A percentile compares a stretch with the other conserved stretches of the same genome.
phyloP scores from a whole-genome alignment of 2,329 filamentous ascomycete species.

The Immersiporthe knoxdaviesiana region DNA sequence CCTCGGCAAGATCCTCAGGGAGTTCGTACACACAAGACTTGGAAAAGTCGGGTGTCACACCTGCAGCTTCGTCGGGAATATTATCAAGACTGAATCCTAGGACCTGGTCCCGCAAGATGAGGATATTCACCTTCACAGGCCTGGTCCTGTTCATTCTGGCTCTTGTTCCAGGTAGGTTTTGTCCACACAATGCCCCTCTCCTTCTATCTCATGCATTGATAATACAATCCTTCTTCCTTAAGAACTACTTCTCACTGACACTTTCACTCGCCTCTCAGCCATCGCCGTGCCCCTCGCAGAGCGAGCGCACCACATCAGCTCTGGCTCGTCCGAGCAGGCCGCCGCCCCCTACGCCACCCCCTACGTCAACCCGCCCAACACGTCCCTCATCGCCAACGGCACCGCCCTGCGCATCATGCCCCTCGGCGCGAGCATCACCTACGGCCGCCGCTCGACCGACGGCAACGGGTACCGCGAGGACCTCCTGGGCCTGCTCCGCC shows the following conservation, averaged over 20 bases:
- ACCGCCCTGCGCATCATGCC: constrained; percentile 47
- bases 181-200: not conserved
- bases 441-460: constrained; percentile 41
- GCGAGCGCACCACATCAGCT: not conserved
- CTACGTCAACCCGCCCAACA: constrained; percentile 16
- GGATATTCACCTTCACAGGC: constrained; percentile 13
- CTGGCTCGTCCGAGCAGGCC: not conserved
- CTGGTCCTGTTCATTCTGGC: constrained; percentile 17
- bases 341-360: too few species aligned
- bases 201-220: not conserved
- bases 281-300: constrained; percentile 24
- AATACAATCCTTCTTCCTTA: not conserved
- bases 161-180: constrained; percentile 22
- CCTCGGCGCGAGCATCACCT: constrained; percentile 49
- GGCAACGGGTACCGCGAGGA: constrained; percentile 46
- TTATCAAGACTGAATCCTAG: constrained; percentile 18
- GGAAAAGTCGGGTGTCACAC: not conserved
- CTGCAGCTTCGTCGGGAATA: not conserved
- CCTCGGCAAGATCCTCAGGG: not conserved
- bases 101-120: constrained; percentile 27
- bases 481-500: constrained; percentile 39
- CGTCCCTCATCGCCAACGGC: constrained; percentile 29
- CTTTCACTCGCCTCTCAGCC: constrained; percentile 4
- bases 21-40: constrained; percentile 16
- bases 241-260: not conserved